These are phyloP conservation scores for Tolypocladium ophioglossoides DNA, from an alignment of 2,329 filamentous ascomycete genomes.

Conservation along the genomic window DNA sequence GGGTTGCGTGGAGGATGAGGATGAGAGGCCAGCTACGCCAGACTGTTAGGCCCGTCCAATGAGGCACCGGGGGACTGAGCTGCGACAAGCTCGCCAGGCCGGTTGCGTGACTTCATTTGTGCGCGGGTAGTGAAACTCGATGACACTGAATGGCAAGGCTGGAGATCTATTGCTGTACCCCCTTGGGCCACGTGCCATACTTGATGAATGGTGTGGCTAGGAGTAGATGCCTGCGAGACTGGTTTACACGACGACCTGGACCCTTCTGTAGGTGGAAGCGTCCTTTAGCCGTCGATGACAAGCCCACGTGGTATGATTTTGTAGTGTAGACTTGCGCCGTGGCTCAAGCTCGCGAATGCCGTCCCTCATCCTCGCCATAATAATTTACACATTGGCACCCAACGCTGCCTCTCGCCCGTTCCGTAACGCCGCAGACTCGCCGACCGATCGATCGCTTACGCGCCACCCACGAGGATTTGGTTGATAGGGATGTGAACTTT, in stretches of 20 bases:
- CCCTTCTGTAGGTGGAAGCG: not conserved
- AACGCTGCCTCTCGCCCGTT: not conserved
- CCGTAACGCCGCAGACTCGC: not conserved
- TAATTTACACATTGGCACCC: not conserved
- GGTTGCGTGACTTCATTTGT: too few relatives aligned
- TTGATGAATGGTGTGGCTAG: not conserved
- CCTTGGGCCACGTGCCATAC: not conserved
- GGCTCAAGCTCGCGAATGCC: not conserved
- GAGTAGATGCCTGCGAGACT: not conserved
- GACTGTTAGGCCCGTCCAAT: too few relatives aligned
- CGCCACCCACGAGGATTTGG: conserved; percentile 58
- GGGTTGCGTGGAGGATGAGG: too few relatives aligned
- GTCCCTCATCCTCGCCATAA: not conserved
- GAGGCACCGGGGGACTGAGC: too few relatives aligned
- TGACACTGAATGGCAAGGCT: not conserved
- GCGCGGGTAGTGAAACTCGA: too few relatives aligned
- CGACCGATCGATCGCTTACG: conserved; percentile 28
- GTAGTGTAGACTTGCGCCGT: not conserved
- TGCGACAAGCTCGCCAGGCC: too few relatives aligned
- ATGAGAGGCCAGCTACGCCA: too few relatives aligned
- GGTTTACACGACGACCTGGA: not conserved
- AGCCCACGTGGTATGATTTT: not conserved
- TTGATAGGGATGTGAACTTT: conserved; percentile 60
- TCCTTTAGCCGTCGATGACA: not conserved
- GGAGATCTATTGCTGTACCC: not conserved